Base-by-base conservation (phyloP, 2,329 filamentous ascomycete species). In the Elsinoe australis region DNA sequence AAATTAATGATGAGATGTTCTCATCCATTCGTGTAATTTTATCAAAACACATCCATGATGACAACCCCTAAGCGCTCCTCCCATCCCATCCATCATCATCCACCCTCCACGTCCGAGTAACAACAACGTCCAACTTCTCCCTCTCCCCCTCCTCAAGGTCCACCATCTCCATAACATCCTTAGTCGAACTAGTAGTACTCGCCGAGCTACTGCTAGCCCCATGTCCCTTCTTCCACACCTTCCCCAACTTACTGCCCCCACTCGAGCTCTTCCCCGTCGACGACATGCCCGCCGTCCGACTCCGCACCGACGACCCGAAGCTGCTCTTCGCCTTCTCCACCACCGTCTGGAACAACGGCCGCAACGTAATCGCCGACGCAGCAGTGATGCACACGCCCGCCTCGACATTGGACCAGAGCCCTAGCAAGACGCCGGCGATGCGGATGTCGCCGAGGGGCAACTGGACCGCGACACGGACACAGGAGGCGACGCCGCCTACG, bases 361-460 rank as follows among this genome's bases (percentile, higher is more conserved):
- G 53, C 24, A 58, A 51, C 6, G 55, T 51, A 12, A 52, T 33
- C 17, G 57, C 14, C 6, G 45, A 52, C 6, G 54, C 46, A 33
- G 56, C 58, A 15, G 42, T 50, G 9, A 52, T 50, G 34, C 51
- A 45, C 10, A 52, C 47, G 9, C 51, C 51, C 3, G 51, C 48
- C 42, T 52, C 51, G n/a, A 52, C 32, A 21, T 49, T 52, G 9
- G 42, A 48, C 41, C 38, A 46, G 9, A 52, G 32, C 4, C 39
- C 51, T 12, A 52, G 17, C 45, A 46, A 31, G 9, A 48, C 34
- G 9, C 45, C 45, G 1, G 45, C 45, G n/a, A 41, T 48, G 69
- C 66, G 36, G 63, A 61, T 2, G 66, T 69, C 34, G 66, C 64
- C 57, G 62, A 67, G 54, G 61, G 56, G 41, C 59, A 62, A 22